Evolutionary conservation across 2,329 filamentous ascomycete genomes (phyloP).

Genomic region (Phialemoniopsis sp.): DNA sequence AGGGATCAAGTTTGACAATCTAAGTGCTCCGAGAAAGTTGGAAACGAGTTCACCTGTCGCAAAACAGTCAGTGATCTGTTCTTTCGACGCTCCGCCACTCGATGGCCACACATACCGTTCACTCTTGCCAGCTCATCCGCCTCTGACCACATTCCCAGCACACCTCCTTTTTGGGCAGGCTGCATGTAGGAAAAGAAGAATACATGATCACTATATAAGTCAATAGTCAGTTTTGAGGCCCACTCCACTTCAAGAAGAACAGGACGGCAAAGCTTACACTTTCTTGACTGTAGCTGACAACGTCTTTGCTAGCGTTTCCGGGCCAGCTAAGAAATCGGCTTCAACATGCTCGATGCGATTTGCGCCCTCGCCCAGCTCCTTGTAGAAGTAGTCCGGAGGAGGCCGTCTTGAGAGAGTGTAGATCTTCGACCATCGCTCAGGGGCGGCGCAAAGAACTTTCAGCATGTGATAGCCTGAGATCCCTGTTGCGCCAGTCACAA

Average conservation of each 20-base stretch:
- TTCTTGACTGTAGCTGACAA: constrained; percentile 1
- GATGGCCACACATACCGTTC: constrained; percentile 22
- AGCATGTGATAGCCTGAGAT: constrained; percentile 48
- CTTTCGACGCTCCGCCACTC: too few relatives aligned
- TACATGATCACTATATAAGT: constrained; percentile 28
- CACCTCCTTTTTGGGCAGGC: constrained; percentile 35
- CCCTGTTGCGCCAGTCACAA: constrained; percentile 50
- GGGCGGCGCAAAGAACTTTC: constrained; percentile 38
- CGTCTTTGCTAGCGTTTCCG: constrained; percentile 17
- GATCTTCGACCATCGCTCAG: constrained; percentile 46
- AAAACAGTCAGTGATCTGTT: neutral
- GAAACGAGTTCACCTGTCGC: constrained; percentile 25
- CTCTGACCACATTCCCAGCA: constrained; percentile 38
- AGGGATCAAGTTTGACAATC: constrained; percentile 19
- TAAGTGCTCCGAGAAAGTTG: constrained; percentile 42
- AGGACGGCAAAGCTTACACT: constrained; percentile 5
- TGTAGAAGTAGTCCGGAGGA: constrained; percentile 24
- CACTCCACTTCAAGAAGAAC: too few relatives aligned
- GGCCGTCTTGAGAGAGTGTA: constrained; percentile 42
- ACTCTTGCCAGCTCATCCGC: constrained; percentile 43
- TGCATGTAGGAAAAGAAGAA: constrained; percentile 55
- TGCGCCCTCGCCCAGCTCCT: constrained; percentile 19
- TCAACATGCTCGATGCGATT: constrained; percentile 34
- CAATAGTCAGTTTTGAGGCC: too few relatives aligned
- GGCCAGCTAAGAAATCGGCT: constrained; percentile 24